Evolutionary conservation across 1,139 yeast genomes (phyloP).

Genomic region (Sugiyamaella pinicola): DNA sequence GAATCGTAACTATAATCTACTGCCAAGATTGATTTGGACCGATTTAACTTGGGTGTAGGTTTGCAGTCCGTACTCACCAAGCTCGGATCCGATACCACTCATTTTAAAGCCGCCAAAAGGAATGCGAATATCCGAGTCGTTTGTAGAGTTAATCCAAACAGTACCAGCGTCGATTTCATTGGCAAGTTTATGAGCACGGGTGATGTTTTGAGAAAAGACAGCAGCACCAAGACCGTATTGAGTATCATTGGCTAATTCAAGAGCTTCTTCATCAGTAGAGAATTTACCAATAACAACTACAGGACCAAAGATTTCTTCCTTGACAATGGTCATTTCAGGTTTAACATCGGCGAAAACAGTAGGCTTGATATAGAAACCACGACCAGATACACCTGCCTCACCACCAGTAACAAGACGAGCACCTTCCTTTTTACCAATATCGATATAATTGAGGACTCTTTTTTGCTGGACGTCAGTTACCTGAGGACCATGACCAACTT

Average conservation of each 20-base stretch:
- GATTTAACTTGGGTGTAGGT: slow-evolving; percentile 82
- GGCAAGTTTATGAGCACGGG: slow-evolving; percentile 60
- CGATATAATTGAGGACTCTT: slow-evolving; percentile 66
- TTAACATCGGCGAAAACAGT: slow-evolving; percentile 68
- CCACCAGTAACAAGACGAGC: slow-evolving; percentile 65
- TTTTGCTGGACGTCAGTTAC: slow-evolving; percentile 70
- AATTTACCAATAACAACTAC: slow-evolving; percentile 75
- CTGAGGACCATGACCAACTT: slow-evolving; percentile 75
- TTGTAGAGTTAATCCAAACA: slow-evolving; percentile 79
- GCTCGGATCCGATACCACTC: slow-evolving; percentile 87
- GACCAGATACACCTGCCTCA: slow-evolving; percentile 69
- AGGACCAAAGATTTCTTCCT: slow-evolving; percentile 84
- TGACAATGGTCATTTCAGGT: slow-evolving; percentile 63
- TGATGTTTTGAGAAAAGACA: slow-evolving; percentile 65
- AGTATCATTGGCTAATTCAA: slow-evolving; percentile 70
- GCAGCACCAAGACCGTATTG: slow-evolving; percentile 83
- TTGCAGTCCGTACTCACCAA: slow-evolving; percentile 79
- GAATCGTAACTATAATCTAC: slow-evolving; percentile 13
- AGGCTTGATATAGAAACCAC: slow-evolving; percentile 71
- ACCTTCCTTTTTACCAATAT: slow-evolving; percentile 70
- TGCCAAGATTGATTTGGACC: slow-evolving; percentile 54
- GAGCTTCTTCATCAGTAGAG: slow-evolving; percentile 68
- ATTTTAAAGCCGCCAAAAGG: slow-evolving; percentile 86
- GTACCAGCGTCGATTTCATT: slow-evolving; percentile 72
- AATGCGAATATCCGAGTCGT: slow-evolving; percentile 65